These are phyloP conservation scores for Claviceps paspali DNA, from an alignment of 2,329 filamentous ascomycete genomes.

Conservation along the genomic window DNA sequence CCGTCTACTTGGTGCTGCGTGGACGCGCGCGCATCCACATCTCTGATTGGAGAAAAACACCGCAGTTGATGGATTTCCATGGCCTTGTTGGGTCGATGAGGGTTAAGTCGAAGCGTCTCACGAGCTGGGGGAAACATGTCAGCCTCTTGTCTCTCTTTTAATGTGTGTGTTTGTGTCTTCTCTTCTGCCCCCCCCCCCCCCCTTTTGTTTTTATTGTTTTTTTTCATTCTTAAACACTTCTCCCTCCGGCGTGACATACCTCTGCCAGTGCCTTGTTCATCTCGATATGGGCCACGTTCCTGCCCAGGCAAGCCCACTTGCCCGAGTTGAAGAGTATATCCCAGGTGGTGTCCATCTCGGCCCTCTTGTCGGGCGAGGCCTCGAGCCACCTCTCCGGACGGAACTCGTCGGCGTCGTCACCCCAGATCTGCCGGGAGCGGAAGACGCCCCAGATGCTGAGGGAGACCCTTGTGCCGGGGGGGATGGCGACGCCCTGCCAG, in stretches of 20 bases:
- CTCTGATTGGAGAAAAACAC: not conserved
- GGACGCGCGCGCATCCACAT: not conserved
- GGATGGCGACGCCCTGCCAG: constrained; percentile 13
- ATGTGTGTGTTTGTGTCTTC: not conserved
- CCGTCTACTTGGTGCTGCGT: not conserved
- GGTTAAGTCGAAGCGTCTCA: constrained; percentile 7
- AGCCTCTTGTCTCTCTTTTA: not conserved
- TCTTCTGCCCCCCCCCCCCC: too few relatives aligned
- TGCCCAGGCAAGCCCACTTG: constrained; percentile 23
- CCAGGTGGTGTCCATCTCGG: constrained; percentile 20
- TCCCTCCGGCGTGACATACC: constrained; percentile 14
- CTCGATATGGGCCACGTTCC: constrained; percentile 23
- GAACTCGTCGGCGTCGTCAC: constrained; percentile 18
- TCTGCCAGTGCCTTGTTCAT: constrained; percentile 26
- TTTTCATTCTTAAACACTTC: too few relatives aligned
- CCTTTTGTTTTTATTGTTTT: too few relatives aligned
- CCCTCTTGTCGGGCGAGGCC: constrained; percentile 11
- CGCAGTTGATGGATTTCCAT: constrained; percentile 4
- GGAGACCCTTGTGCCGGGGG: constrained; percentile 16
- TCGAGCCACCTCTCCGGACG: constrained; percentile 24
- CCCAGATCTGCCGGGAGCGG: constrained; percentile 17
- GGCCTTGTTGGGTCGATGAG: constrained; percentile 3
- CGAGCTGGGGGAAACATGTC: not conserved
- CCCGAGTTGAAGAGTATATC: constrained; percentile 26
- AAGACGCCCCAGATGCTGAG: constrained; percentile 18